Evolutionary conservation across 345 rosid species (phyloP), one percentile per base, ranked within the genome.

Genomic region (Gossypium herbaceum): DNA sequence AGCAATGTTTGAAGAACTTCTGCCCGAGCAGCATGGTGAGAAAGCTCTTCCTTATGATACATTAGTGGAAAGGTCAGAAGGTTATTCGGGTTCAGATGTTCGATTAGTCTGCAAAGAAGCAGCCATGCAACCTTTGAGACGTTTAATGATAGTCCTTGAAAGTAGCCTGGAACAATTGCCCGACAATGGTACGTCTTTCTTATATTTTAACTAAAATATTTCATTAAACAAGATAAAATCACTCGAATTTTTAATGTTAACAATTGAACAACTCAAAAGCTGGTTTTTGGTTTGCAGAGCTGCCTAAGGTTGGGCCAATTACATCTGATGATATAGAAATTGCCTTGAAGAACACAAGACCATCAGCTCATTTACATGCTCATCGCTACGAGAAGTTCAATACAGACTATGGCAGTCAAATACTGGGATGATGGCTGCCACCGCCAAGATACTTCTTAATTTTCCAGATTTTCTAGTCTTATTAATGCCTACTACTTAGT

Each of bases 41-140:
- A 88, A 85, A 65, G 79, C 79, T 75, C 91, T 93, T 64, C 98
- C 99, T 51, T 91, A 84, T 65, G 93, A 93, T 79, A 54, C 86
- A 39, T 76, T 95, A 74, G 94, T 91, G 27, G 93, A 91, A 79
- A 91, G 78, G 73, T 86, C 93, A 2, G 91, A 86, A 75, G 96
- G 99, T 52, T 95, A 75, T 79, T 95, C 99, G 1, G 99, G 97
- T 82, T 95, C 99, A 1, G 99, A 95, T 86, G 88, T 91, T 75
- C 80, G 98, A 57, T 82, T 95, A 74, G 82, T 95, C 68, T 93
- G 97, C 76, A 95, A 95, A 85, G 98, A 95, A 86, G 88, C 94
- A 44, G 96, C 98, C 0, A 95, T 95, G 98, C 99, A 91, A 82
- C 99, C 98, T 22, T 62, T 93, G 75, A 82, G 98, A 77, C 94